Evolutionary conservation across 176 grass and related monocot genomes (phyloP).

Genomic region (Carex myosuroides): DNA sequence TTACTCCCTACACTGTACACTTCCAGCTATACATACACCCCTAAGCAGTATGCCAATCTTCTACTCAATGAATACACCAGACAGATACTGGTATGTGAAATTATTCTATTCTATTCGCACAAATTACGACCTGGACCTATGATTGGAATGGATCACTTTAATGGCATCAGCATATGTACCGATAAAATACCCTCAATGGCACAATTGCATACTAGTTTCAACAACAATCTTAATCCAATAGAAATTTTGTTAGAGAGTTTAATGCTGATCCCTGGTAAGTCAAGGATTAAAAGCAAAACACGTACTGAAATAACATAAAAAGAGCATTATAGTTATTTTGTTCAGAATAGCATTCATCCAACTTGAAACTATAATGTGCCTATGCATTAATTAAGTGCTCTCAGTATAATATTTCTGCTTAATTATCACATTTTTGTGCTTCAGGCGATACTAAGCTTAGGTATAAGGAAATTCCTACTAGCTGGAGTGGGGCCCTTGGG

Average conservation of each 20-base stretch:
- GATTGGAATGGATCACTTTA: neutral
- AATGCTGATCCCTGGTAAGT: neutral
- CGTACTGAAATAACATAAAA: neutral
- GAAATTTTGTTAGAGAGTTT: neutral
- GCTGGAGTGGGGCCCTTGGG: slow-evolving; percentile 30
- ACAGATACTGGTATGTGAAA: slow-evolving; percentile 39
- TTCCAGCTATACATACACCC: slow-evolving; percentile 29
- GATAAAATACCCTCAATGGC: neutral
- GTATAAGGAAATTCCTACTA: slow-evolving; percentile 34
- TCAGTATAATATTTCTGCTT: neutral
- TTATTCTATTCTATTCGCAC: neutral
- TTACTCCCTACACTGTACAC: slow-evolving; percentile 30
- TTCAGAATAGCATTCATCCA: neutral
- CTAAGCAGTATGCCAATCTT: slow-evolving; percentile 36
- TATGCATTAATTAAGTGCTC: neutral
- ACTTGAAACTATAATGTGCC: neutral
- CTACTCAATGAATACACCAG: slow-evolving; percentile 40
- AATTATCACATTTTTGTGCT: neutral
- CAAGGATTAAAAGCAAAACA: neutral
- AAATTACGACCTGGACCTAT: neutral
- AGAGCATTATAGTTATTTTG: neutral
- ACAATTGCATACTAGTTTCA: neutral
- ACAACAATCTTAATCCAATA: neutral
- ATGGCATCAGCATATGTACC: neutral
- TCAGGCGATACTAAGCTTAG: slow-evolving; percentile 34